A percentile compares a stretch with the other conserved stretches of the same genome.
Evolutionary conservation across 768 basidiomycete species (phyloP).

Genomic region (Macrolepiota albuminosa): DNA sequence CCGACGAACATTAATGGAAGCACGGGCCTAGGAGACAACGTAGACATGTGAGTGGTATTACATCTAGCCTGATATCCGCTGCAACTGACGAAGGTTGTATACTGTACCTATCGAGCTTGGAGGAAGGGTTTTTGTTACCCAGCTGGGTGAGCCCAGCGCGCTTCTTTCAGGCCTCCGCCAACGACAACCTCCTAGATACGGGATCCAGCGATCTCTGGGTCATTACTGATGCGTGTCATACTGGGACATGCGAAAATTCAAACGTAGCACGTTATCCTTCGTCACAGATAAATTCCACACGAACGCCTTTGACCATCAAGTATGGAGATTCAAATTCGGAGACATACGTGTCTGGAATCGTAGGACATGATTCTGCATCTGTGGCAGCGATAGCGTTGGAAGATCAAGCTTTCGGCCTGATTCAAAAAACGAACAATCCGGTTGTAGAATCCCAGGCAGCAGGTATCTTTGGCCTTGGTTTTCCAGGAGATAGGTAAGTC

Average conservation of each 20-base stretch:
- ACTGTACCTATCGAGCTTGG: neutral
- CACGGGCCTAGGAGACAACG: neutral
- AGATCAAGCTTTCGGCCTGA: neutral
- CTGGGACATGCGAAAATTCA: neutral
- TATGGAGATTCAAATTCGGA: neutral
- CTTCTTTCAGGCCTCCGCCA: neutral
- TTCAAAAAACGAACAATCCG: neutral
- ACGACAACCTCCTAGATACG: neutral
- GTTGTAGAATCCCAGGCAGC: neutral
- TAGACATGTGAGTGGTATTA: neutral
- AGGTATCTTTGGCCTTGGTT: neutral
- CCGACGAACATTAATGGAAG: neutral
- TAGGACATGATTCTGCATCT: neutral
- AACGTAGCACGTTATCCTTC: neutral
- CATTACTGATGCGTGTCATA: neutral
- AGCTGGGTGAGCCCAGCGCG: neutral
- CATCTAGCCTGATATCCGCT: neutral
- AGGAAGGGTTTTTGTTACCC: neutral
- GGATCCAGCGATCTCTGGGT: neutral
- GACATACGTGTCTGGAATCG: neutral
- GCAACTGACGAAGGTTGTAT: neutral
- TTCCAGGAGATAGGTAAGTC: neutral
- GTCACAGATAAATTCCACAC: neutral
- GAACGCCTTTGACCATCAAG: neutral
- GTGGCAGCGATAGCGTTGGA: neutral